Percentiles rank a stretch among this genome's conserved stretches.
Evolutionary conservation across 2,329 filamentous ascomycete genomes (phyloP).

Genomic region (Alternaria arborescens): DNA sequence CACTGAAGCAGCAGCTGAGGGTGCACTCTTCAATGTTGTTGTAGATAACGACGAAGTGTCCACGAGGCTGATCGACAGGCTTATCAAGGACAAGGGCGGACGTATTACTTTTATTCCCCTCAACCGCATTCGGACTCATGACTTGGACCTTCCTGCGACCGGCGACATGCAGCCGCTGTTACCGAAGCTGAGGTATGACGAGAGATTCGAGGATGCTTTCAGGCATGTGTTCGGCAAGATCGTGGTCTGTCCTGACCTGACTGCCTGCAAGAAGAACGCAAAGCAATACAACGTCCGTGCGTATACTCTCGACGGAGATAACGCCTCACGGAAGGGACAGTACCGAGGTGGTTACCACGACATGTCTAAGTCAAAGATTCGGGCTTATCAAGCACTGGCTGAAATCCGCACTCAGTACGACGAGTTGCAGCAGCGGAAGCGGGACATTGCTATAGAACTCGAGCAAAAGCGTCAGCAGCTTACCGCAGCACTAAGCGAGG

Average conservation of each 20-base stretch:
- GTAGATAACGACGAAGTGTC: conserved; percentile 92
- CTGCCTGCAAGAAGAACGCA: conserved; percentile 88
- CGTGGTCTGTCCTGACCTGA: conserved; percentile 89
- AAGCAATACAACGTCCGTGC: conserved; percentile 90
- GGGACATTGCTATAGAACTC: conserved; percentile 73
- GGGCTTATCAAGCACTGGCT: conserved; percentile 78
- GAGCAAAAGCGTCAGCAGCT: conserved; percentile 88
- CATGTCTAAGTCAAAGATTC: conserved; percentile 82
- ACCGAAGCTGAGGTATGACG: conserved; percentile 82
- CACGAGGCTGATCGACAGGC: conserved; percentile 77
- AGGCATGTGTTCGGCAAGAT: conserved; percentile 95
- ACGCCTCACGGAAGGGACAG: conserved; percentile 92
- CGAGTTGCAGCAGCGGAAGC: conserved; percentile 67
- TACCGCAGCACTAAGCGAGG: conserved; percentile 81
- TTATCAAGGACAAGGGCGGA: conserved; percentile 82
- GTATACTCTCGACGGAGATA: conserved; percentile 94
- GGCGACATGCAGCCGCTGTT: conserved; percentile 88
- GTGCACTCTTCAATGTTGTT: conserved; percentile 93
- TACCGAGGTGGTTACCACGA: conserved; percentile 96
- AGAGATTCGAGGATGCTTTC: conserved; percentile 82
- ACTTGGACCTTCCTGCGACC: conserved; percentile 80
- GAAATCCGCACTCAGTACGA: conserved; percentile 81
- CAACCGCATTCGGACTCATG: conserved; percentile 76
- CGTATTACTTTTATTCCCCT: conserved; percentile 95
- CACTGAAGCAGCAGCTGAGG: conserved; percentile 90